A percentile compares a stretch with the other conserved stretches of the same genome.
Conservation (phyloP, 345 rosid genomes). For the Salix dunnii region DNA sequence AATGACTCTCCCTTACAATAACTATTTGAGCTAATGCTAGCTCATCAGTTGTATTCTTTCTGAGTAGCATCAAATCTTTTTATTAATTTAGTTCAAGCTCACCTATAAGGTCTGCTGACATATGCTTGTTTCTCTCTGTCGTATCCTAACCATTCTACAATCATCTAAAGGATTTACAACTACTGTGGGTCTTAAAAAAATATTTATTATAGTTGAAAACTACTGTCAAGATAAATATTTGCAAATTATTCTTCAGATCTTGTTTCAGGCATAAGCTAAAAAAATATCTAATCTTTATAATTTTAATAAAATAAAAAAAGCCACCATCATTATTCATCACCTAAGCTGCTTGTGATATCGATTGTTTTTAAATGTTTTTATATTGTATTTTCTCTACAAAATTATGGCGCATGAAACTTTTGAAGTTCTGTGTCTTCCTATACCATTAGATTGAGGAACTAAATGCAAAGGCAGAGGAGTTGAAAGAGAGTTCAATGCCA, state of each 20-base stretch:
- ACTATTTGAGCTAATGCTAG: not conserved
- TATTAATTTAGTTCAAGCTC: not conserved
- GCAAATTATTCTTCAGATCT: not conserved
- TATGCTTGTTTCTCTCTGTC: not conserved
- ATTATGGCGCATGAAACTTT: not conserved
- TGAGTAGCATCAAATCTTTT: not conserved
- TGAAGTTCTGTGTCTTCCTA: constrained; percentile 9
- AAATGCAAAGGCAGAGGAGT: constrained; percentile 50
- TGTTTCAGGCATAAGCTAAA: not conserved
- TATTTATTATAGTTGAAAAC: not conserved
- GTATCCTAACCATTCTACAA: not conserved
- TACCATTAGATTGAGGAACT: constrained; percentile 67
- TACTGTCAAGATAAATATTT: not conserved
- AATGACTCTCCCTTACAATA: not conserved
- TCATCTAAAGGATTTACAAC: not conserved
- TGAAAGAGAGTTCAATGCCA: constrained; percentile 29
- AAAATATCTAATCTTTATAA: not conserved
- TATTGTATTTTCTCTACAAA: not conserved
- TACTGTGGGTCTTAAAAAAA: not conserved
- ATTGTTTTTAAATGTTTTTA: not conserved
- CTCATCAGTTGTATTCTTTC: not conserved
- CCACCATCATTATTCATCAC: not conserved
- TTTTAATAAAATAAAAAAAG: not conserved
- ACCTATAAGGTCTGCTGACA: not conserved
- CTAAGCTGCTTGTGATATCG: not conserved